phyloP scores from a whole-genome alignment of 169 alveolate genomes.

The Plasmodium yoelii region DNA sequence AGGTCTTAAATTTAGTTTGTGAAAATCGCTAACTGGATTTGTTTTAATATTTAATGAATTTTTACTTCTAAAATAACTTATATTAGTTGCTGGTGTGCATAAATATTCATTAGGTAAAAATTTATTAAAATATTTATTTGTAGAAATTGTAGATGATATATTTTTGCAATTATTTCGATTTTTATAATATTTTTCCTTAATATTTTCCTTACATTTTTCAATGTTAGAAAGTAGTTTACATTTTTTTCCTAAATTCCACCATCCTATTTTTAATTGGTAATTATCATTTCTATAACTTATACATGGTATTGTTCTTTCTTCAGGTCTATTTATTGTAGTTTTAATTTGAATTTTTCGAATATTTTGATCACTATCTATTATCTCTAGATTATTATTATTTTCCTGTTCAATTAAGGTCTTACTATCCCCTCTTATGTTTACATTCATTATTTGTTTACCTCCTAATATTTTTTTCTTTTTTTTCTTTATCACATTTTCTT shows the following conservation, averaged over 20 bases:
- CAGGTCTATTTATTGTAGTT: conserved; percentile 34
- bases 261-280: conserved; percentile 49
- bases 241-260: conserved; percentile 46
- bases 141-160: conserved; percentile 12
- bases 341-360: conserved; percentile 23
- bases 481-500: background rate
- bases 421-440: background rate
- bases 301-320: conserved; percentile 32
- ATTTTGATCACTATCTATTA: background rate
- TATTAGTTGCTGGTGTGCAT: conserved; percentile 51
- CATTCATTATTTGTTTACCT: no score
- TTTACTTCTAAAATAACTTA: conserved; percentile 50
- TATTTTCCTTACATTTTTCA: conserved; percentile 59
- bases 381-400: background rate
- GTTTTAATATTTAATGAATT: conserved; percentile 19
- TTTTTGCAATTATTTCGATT: conserved; percentile 49
- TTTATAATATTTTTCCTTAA: conserved; percentile 58
- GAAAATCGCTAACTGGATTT: conserved; percentile 71
- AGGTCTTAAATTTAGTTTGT: conserved; percentile 58
- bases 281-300: conserved; percentile 35
- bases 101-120: conserved; percentile 56
- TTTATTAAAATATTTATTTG: conserved; percentile 51
- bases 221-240: conserved; percentile 34
- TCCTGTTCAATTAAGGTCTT: background rate
- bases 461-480: background rate